These are phyloP conservation scores for Nyctanthes arbortristis DNA, from an alignment of 257 asterid species.

Conservation along the genomic window DNA sequence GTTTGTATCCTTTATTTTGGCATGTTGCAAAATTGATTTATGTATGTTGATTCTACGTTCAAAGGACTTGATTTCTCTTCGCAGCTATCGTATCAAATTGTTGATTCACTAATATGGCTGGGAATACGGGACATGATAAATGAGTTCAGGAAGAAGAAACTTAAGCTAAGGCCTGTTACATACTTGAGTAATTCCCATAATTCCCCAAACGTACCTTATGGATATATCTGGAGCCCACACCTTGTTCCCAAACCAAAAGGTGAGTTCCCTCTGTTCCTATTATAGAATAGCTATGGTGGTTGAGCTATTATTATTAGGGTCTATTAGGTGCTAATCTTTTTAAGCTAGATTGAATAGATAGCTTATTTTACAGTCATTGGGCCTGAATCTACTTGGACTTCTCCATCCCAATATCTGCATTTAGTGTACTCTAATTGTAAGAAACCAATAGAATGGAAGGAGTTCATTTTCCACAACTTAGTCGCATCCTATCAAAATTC, in stretches of 20 bases:
- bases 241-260: constrained; percentile 97
- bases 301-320: no score
- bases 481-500: not conserved
- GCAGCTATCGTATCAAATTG: constrained; percentile 88
- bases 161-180: constrained; percentile 73
- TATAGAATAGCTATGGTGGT: not conserved
- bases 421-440: not conserved
- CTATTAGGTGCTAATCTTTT: no score
- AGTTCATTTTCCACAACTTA: not conserved
- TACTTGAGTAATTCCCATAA: constrained; percentile 68
- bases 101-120: constrained; percentile 84
- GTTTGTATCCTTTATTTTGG: constrained; percentile 12
- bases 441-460: not conserved
- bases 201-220: constrained; percentile 60
- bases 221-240: constrained; percentile 96
- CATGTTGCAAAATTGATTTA: not conserved
- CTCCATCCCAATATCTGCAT: not conserved
- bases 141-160: constrained; percentile 81
- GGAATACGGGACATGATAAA: constrained; percentile 91
- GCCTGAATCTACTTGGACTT: no score
- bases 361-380: no score
- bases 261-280: constrained; percentile 19
- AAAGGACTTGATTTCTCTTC: constrained; percentile 22
- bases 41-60: constrained; percentile 1
- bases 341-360: not conserved